Evolutionary conservation across 768 basidiomycete species (phyloP).

Genomic region (Mycena capillaripes): DNA sequence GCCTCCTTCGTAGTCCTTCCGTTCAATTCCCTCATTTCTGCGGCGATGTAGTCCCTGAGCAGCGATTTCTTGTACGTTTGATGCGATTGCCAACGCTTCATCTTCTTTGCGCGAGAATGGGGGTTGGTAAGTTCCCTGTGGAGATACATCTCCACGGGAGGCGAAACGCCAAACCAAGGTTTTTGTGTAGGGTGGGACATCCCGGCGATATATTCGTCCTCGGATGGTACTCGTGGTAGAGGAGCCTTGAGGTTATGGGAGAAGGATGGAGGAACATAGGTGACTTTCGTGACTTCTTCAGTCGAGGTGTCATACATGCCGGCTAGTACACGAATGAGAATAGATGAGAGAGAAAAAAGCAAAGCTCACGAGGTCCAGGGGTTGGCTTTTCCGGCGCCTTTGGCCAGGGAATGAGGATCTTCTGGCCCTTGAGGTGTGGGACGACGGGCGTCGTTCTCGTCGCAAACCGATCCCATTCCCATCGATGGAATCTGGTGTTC

Average conservation of each 20-base stretch:
- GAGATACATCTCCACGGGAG: slow-evolving; percentile 77
- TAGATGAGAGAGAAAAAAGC: background rate
- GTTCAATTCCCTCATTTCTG: slow-evolving; percentile 68
- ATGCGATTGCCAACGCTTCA: slow-evolving; percentile 78
- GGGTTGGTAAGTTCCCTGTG: slow-evolving; percentile 83
- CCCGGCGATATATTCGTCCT: slow-evolving; percentile 69
- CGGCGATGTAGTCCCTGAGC: slow-evolving; percentile 65
- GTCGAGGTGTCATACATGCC: slow-evolving; percentile 74
- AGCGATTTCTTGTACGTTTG: slow-evolving; percentile 62
- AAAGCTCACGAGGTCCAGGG: slow-evolving; percentile 59
- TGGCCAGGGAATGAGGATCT: slow-evolving; percentile 81
- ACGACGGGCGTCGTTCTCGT: slow-evolving; percentile 72
- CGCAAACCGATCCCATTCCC: slow-evolving; percentile 82
- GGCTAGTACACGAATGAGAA: slow-evolving; percentile 51
- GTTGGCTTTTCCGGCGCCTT: slow-evolving; percentile 56
- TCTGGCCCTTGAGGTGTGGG: slow-evolving; percentile 56
- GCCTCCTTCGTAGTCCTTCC: slow-evolving; percentile 76
- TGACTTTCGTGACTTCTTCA: slow-evolving; percentile 75
- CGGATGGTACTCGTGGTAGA: slow-evolving; percentile 59
- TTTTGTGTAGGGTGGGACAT: slow-evolving; percentile 69
- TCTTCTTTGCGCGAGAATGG: slow-evolving; percentile 86
- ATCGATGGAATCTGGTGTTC: slow-evolving; percentile 67
- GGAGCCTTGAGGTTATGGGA: slow-evolving; percentile 51
- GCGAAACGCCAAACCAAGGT: slow-evolving; percentile 60
- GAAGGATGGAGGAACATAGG: slow-evolving; percentile 76